Conservation (phyloP, 352 stramenopile species). For the Peronosclerospora sorghi region DNA sequence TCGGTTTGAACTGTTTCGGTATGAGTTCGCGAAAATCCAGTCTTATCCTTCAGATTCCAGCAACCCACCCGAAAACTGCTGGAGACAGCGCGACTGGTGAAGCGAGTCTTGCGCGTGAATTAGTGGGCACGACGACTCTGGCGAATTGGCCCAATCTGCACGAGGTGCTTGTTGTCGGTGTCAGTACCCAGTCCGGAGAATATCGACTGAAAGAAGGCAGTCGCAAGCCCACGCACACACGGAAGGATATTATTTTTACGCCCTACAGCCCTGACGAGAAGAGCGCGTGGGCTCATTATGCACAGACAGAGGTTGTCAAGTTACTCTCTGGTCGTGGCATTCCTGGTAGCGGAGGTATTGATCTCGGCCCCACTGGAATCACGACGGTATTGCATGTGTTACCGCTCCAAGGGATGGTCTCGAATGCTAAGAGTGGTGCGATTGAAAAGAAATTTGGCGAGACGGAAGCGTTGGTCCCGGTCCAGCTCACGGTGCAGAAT, state of each 20-base stretch:
- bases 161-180: constrained; percentile 84
- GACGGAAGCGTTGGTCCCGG: constrained; percentile 90
- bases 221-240: constrained; percentile 12
- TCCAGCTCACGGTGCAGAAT: constrained; percentile 91
- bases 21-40: constrained; percentile 75
- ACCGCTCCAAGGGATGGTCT: constrained; percentile 88
- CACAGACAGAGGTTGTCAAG: constrained; percentile 53
- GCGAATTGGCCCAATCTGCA: constrained; percentile 98
- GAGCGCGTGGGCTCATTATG: constrained; percentile 54
- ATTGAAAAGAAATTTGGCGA: constrained; percentile 94
- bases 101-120: constrained; percentile 24
- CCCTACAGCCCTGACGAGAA: constrained; percentile 41
- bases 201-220: constrained; percentile 31
- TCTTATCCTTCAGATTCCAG: constrained; percentile 51
- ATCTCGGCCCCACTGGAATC: constrained; percentile 84
- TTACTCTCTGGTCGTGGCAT: constrained; percentile 62
- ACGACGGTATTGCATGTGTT: constrained; percentile 68
- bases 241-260: constrained; percentile 27
- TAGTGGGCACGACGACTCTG: constrained; percentile 74
- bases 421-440: constrained; percentile 88
- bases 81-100: constrained; percentile 11
- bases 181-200: constrained; percentile 54
- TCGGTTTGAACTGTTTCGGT: constrained; percentile 93
- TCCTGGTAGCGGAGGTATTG: constrained; percentile 86
- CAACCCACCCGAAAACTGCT: constrained; percentile 14